Evolutionary conservation across 2,329 filamentous ascomycete genomes (phyloP), one percentile per base, ranked within the genome.

Genomic region (Aureobasidium pullulans): DNA sequence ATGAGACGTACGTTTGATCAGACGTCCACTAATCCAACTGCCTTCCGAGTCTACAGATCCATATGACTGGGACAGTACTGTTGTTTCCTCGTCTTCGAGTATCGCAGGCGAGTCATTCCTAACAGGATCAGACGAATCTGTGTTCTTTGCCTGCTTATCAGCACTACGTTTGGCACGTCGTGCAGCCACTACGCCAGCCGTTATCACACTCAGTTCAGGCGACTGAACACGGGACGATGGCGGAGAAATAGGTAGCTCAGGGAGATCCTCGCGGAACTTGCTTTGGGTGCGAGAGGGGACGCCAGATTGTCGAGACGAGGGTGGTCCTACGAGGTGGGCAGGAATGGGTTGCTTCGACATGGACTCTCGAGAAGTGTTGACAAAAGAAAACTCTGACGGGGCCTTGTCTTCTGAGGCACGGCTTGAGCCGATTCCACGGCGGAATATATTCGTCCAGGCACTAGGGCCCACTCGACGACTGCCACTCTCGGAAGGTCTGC

Each of bases 31-130:
- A 1, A 99, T 84, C 94, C 94, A 99, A 0, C 92, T 96, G 4
- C 84, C 94, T 75, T 99, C 94, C 0, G 92, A 96, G 69, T 96
- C 94, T 61, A 97, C 90, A 0, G 92, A 96, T 1, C 91, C 94
- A 16, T 97, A 80, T 0, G 93, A 97, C 71, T 92, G 87, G 32
- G 91, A 90, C 69, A 91, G 73, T 16, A 46, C 42, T 34, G 32
- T 16, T 9, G 52, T 46, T 13, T 48, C 54, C n/a, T 39, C 43
- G 15, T 57, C 42, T 47, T 57, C 54, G 7, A 43, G 2, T 10
- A 47, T 48, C 4, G 42, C 54, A 36, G 70, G 61, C 13, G 60
- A 47, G 29, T 56, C 70, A 19, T 68, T 66, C 23, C 65, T 59
- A 23, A 61, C 68, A 46, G 68, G 72, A 50, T 73, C 68, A 0